Base-by-base conservation (phyloP, 2,329 filamentous ascomycete genomes). In the Fusarium sp. region DNA sequence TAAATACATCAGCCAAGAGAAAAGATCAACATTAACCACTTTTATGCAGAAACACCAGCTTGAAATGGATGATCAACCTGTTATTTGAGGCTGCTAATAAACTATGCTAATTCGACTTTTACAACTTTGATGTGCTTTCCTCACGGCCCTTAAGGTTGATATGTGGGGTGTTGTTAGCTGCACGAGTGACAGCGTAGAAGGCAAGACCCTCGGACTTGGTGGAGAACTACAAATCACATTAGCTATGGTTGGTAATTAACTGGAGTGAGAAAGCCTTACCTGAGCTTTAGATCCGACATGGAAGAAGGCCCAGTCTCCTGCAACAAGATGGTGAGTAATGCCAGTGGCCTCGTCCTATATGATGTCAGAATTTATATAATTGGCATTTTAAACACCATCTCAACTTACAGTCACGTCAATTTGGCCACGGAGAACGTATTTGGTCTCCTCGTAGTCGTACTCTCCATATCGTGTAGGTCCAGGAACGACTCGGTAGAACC, bases 281-380 rank as follows among this genome's bases (percentile, higher is more conserved):
- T 67, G 62, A 6, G 63, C 64, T 40, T 67, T 67, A 10, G 64
- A 67, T 20, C 64, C 64, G 23, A 67, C 64, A 10, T 67, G 63
- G 26, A 67, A 67, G 45, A 67, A 67, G 36, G 64, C 64, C 62
- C 62, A 67, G 28, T 67, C 64, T 64, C 64, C 64, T 8, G 63
- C 57, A 50, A 67, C 64, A 9, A 67, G 63, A 15, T 67, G 64
- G 24, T 67, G 63, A 17, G 64, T 67, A 7, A 54, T 67, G 7
- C 64, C 64, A 5, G 64, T 67, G 15, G 64, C 64, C 45, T 67
- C 64, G 7, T 67, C 62, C 60, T 65, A 14, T 6, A 9, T 7
- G 3, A 9, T 20, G 9, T 65, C 6, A 64, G 53, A 23, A 38
- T 23, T 7, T 17, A 5, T 20, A 23, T n/a, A 9, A 34, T 34